Evolutionary conservation across 306 rosid genomes (phyloP).

Genomic region (Oxytropis ochrocephala): DNA sequence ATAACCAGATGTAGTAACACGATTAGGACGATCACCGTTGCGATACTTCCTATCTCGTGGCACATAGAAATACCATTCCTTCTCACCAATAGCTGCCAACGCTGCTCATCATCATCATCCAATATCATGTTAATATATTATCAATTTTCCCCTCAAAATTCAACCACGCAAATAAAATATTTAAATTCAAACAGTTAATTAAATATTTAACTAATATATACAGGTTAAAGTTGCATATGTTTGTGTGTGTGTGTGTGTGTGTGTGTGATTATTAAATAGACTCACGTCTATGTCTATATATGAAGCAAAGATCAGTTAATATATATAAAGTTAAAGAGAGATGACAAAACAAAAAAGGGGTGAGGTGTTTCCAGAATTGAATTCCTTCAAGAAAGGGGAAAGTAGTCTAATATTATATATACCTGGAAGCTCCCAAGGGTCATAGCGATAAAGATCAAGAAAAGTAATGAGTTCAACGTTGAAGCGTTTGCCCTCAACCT

Average conservation of each 20-base stretch:
- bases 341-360: not conserved
- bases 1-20: conserved; percentile 90
- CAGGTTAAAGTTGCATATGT: too few species aligned
- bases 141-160: too few species aligned
- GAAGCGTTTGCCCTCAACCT: conserved; percentile 99
- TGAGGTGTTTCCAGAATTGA: not conserved
- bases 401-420: not conserved
- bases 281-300: not conserved
- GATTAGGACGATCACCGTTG: conserved; percentile 88
- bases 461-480: conserved; percentile 97
- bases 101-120: conserved; percentile 32
- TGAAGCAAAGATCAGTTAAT: not conserved
- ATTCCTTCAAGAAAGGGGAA: conserved; percentile 34
- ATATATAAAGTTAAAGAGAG: not conserved
- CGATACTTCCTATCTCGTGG: conserved; percentile 89
- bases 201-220: too few species aligned
- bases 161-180: too few species aligned
- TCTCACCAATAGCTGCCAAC: conserved; percentile 96
- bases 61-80: conserved; percentile 97
- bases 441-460: conserved; percentile 98
- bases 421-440: conserved; percentile 99
- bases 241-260: too few species aligned
- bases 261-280: not conserved
- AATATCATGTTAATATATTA: not conserved
- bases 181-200: too few species aligned